A percentile compares a stretch with the other conserved stretches of the same genome.
These are phyloP conservation scores for Cocos nucifera DNA, from an alignment of 176 grass and related monocot species.

Conservation along the genomic window DNA sequence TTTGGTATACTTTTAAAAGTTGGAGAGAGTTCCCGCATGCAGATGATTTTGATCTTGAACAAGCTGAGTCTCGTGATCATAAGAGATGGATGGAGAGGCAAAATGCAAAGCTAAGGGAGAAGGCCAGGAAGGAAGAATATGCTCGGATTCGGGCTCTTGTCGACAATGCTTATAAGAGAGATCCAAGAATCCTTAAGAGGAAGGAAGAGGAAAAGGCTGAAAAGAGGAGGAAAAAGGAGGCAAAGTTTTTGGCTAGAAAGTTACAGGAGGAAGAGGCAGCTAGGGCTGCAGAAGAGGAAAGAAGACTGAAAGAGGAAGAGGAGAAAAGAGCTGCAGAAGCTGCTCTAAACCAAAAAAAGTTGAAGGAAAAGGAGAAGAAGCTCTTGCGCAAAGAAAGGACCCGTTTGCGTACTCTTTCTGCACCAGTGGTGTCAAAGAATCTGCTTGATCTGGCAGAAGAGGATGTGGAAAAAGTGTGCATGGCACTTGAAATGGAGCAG, in stretches of 20 bases:
- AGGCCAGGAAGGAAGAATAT: constrained; percentile 78
- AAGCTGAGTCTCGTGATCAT: constrained; percentile 97
- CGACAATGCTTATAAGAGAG: constrained; percentile 86
- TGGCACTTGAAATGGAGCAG: constrained; percentile 51
- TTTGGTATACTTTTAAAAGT: constrained; percentile 94
- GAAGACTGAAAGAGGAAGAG: constrained; percentile 58
- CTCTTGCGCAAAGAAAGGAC: constrained; percentile 82
- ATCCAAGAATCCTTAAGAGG: constrained; percentile 76
- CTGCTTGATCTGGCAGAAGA: constrained; percentile 48
- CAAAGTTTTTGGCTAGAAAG: constrained; percentile 71
- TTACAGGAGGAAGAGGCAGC: constrained; percentile 78
- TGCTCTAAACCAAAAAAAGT: constrained; percentile 62
- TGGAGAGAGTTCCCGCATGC: constrained; percentile 89
- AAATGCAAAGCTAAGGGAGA: constrained; percentile 78
- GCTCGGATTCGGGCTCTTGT: constrained; percentile 61
- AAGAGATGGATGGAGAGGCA: constrained; percentile 99
- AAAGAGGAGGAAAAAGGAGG: constrained; percentile 82
- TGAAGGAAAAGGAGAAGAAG: constrained; percentile 97
- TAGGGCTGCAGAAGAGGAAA: constrained; percentile 70
- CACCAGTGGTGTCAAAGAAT: constrained; percentile 24
- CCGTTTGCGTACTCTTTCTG: constrained; percentile 47
- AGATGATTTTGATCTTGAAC: constrained; percentile 93
- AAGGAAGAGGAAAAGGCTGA: constrained; percentile 91
- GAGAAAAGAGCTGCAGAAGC: constrained; percentile 67
- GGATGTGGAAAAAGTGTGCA: constrained; percentile 64